Evolutionary conservation across 208 protist species (phyloP), one percentile per base, ranked within the genome.

Genomic region (Leishmania gerbilli): DNA sequence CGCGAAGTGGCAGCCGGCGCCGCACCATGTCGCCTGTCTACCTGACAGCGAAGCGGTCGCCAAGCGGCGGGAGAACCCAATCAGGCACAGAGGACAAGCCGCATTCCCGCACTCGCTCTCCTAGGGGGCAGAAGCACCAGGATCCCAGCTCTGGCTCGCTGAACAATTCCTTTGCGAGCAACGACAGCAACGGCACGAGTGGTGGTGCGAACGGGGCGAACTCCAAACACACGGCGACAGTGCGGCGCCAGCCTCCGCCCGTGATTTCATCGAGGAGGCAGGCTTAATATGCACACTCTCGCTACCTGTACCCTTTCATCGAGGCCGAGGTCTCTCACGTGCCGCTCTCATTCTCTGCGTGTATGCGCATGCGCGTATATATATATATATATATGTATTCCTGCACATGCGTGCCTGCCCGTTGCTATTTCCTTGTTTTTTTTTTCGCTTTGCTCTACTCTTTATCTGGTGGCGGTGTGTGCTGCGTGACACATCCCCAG

Each of bases 201-300:
- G 81, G n/a, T 51, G 67, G 64, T 67, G 77, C 62, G 19, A 79
- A 34, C 69, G 82, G 79, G 7, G 69, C 79, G 37, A 80, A 55
- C n/a, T 79, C 72, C 58, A 83, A 80, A 51, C 81, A 82, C 49
- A 42, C 84, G 60, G 42, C 62, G 5, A 87, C 80, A 40, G 79
- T 89, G 83, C 84, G 83, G 13, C 88, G 92, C 2, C 87, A 92
- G 62, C 81, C 87, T 69, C 88, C 90, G 37, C 75, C 87, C 0
- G 89, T 79, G 21, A 92, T 92, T 79, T 77, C 92, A 3, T 95
- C 92, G 19, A 76, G 87, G 7, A 79, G 92, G 60, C 71, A 53
- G 15, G 56, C 74, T 49, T 77, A 77, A 42, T 47, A n/a, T 79
- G 62, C 37, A 47, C 21, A 17, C 17, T 37, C 72, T 56, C 51